A percentile compares a stretch with the other conserved stretches of the same genome.
Evolutionary conservation across 83 land plant genomes (phyloP).

Genomic region (Larix sibirica): DNA sequence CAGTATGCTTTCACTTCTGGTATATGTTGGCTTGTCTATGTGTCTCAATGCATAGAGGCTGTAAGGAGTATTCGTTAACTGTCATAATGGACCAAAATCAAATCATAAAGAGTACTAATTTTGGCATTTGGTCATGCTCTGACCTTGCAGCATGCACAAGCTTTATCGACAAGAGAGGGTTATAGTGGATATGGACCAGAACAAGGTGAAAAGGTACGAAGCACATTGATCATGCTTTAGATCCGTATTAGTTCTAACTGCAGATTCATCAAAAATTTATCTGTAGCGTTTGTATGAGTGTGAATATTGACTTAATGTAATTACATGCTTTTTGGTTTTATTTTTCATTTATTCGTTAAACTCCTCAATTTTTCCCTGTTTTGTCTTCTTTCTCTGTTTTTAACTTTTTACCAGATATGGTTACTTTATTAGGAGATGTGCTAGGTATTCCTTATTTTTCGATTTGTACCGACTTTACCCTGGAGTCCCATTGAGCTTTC

Average conservation of each 20-base stretch:
- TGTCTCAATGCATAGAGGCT: not conserved
- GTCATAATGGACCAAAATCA: not conserved
- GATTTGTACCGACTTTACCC: no score
- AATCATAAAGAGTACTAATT: not conserved
- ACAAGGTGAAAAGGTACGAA: constrained; percentile 65
- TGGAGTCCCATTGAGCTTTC: no score
- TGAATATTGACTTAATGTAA: not conserved
- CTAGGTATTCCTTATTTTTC: no score
- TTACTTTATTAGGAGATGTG: no score
- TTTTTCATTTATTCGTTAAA: no score
- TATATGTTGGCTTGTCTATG: not conserved
- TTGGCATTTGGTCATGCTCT: constrained; percentile 1
- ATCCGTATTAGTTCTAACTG: not conserved
- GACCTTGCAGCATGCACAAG: constrained; percentile 47
- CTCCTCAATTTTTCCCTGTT: no score
- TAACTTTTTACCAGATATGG: no score
- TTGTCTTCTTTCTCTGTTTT: no score
- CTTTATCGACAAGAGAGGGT: constrained; percentile 61
- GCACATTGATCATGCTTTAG: not conserved
- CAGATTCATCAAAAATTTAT: not conserved
- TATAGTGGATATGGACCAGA: constrained; percentile 84
- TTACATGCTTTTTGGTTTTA: not conserved
- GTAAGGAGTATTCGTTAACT: not conserved
- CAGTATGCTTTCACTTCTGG: not conserved
- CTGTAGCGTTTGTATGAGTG: not conserved